These are phyloP conservation scores for Atalantia buxifolia DNA, from an alignment of 345 rosid genomes.

Conservation along the genomic window DNA sequence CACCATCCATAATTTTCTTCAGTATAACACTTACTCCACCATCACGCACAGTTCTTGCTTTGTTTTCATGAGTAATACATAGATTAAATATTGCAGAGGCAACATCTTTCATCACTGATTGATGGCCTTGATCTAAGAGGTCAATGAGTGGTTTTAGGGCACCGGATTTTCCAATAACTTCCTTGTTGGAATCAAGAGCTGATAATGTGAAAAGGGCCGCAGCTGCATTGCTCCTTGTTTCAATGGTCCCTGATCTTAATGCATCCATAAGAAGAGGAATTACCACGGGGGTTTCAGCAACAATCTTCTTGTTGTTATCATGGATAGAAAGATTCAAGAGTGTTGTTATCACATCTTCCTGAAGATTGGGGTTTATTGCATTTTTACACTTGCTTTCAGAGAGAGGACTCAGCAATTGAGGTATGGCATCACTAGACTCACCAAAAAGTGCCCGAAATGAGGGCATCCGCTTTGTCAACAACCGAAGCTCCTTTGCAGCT, in stretches of 20 bases:
- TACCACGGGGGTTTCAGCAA: conserved; percentile 73
- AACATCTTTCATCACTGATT: conserved; percentile 72
- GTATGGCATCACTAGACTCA: conserved; percentile 53
- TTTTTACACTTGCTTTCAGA: conserved; percentile 29
- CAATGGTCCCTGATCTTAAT: conserved; percentile 57
- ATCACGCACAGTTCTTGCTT: conserved; percentile 73
- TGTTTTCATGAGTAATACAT: conserved; percentile 78
- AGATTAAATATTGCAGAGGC: conserved; percentile 92
- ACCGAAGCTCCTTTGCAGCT: conserved; percentile 80
- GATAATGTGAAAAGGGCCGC: conserved; percentile 87
- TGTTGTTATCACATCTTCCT: conserved; percentile 90
- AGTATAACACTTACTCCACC: conserved; percentile 77
- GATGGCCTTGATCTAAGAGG: conserved; percentile 79
- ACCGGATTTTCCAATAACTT: conserved; percentile 71
- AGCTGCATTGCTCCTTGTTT: conserved; percentile 88
- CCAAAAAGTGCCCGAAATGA: conserved; percentile 79
- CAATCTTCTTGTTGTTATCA: conserved; percentile 87
- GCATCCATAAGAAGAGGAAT: conserved; percentile 76
- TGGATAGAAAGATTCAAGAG: conserved; percentile 85
- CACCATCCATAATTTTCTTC: conserved; percentile 54
- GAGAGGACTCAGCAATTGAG: conserved; percentile 61
- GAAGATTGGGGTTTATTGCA: conserved; percentile 52
- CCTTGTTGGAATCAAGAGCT: conserved; percentile 84
- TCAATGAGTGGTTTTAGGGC: conserved; percentile 71
- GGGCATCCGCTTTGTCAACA: conserved; percentile 61